Evolutionary conservation across 2,329 filamentous ascomycete genomes (phyloP), one percentile per base, ranked within the genome.

Genomic region (Aspergillus alliaceus): DNA sequence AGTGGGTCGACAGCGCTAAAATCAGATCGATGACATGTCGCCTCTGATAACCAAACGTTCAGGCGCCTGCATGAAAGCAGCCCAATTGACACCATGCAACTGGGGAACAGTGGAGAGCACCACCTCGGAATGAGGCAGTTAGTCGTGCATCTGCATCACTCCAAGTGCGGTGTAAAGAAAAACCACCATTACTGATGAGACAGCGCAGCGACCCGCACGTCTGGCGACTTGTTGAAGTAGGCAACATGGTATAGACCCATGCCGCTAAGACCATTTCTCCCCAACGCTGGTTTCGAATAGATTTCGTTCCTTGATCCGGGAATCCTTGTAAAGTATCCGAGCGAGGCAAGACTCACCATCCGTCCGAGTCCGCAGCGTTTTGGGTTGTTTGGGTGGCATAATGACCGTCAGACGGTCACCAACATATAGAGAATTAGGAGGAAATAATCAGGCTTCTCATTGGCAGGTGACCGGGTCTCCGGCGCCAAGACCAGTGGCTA

Each of bases 11-110:
- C 54, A 60, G 53, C 62, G 51, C 61, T 59, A 62, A 61, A 48
- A 53, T 46, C 34, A 53, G 59, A 60, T 59, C 58, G 63, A 63
- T 66, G 65, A 66, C 63, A 66, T 67, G 66, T 66, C 61, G 53
- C 59, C 53, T 50, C 52, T 52, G 56, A 55, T 60, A 58, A 59
- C 64, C 64, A 63, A 57, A 66, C 60, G 54, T 59, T 60, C 50
- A 32, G 51, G 53, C 44, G 58, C 57, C 57, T 58, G 59, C 61
- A 65, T 64, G 52, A 55, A 56, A 52, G 37, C 35, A 60, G 54
- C 54, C 64, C 62, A 66, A 66, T 64, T 58, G 59, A 51, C 51
- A 42, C 20, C 35, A 32, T 49, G 52, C 49, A 27, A 56, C 54
- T 60, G 57, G 59, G 58, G 54, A 59, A 46, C 52, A 59, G 60